phyloP scores from a whole-genome alignment of 352 stramenopile genomes.

The Phytophthora colocasiae region DNA sequence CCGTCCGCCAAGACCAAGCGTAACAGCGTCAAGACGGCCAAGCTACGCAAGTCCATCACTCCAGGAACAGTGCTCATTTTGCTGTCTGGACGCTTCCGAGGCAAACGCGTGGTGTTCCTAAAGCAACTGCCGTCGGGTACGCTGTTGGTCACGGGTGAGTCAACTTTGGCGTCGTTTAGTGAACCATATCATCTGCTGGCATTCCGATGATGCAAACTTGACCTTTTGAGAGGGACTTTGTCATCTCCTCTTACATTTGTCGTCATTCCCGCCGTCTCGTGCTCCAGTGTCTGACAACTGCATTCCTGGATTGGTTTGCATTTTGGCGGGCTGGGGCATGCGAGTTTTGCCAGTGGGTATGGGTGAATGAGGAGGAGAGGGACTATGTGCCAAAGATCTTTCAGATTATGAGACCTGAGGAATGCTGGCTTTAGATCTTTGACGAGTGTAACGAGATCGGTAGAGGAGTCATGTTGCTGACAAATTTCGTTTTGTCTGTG shows the following conservation, averaged over 20 bases:
- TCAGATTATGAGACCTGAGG: conserved; percentile 91
- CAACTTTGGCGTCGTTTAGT: background rate
- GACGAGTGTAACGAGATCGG: background rate
- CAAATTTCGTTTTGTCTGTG: background rate
- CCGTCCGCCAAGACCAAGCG: conserved; percentile 71
- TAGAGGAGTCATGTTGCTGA: background rate
- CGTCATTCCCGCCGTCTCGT: background rate
- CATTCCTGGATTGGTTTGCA: background rate
- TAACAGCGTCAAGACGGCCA: conserved; percentile 90
- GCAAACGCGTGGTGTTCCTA: conserved; percentile 98
- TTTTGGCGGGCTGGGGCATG: background rate
- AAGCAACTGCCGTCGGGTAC: conserved; percentile 97
- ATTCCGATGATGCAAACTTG: conserved; percentile 77
- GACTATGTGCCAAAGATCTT: conserved; percentile 56
- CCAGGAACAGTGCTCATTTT: conserved; percentile 98
- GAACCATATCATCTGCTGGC: background rate
- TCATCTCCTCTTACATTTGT: conserved; percentile 16
- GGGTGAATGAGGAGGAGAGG: conserved; percentile 6
- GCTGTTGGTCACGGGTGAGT: conserved; percentile 93
- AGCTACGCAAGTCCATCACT: conserved; percentile 96
- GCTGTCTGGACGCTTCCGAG: conserved; percentile 96
- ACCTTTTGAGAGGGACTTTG: conserved; percentile 54
- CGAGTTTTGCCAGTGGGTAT: background rate
- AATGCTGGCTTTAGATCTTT: conserved; percentile 31
- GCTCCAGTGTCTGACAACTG: background rate